phyloP scores from a whole-genome alignment of 2,329 filamentous ascomycete species.

The Botryotinia globosa region DNA sequence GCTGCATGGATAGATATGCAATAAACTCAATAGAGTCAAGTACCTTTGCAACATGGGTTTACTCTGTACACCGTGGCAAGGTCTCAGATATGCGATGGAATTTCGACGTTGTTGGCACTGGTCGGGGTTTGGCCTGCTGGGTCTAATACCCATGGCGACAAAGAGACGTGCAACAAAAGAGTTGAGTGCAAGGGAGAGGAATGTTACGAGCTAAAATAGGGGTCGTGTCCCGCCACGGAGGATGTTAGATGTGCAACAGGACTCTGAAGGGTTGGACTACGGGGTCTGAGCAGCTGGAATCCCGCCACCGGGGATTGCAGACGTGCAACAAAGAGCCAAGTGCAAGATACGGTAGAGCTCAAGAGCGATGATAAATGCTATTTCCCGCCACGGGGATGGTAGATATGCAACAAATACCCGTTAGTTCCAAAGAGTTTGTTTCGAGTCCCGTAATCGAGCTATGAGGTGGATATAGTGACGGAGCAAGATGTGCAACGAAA shows the following conservation, averaged over 20 bases:
- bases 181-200: too few relatives aligned
- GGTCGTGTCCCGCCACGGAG: too few relatives aligned
- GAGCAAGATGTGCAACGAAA: not conserved
- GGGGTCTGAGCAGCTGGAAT: not conserved
- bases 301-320: not conserved
- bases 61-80: not conserved
- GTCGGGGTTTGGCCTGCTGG: too few relatives aligned
- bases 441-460: not conserved
- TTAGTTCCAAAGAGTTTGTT: not conserved
- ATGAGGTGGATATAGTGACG: not conserved
- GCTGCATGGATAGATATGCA: too few relatives aligned
- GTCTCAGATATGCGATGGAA: not conserved
- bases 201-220: too few relatives aligned
- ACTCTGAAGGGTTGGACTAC: too few relatives aligned
- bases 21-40: not conserved
- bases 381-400: not conserved
- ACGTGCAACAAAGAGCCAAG: not conserved
- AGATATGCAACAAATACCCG: not conserved
- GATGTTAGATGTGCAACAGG: not conserved
- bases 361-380: too few relatives aligned
- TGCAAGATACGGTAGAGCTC: not conserved
- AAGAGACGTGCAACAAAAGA: too few relatives aligned
- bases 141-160: too few relatives aligned
- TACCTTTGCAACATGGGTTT: not conserved
- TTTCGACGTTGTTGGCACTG: too few relatives aligned